Conservation (phyloP, 1,284 basidiomycete species). For the Crucibulum cyathiforme region DNA sequence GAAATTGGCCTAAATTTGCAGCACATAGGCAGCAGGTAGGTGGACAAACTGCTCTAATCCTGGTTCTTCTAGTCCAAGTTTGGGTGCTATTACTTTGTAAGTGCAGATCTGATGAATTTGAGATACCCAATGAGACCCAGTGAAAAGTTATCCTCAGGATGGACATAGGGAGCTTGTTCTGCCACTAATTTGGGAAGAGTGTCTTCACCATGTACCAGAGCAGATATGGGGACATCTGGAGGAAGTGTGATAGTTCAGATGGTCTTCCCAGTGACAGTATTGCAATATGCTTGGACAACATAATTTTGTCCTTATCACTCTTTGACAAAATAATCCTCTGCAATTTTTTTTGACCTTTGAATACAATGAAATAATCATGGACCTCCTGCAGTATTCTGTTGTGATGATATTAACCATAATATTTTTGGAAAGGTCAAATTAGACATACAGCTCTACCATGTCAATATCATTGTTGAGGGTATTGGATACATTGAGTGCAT, state of each 20-base stretch:
- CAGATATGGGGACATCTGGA: neutral
- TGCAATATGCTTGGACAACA: neutral
- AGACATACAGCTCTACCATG: too few species aligned
- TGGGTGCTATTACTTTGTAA: neutral
- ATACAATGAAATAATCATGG: too few species aligned
- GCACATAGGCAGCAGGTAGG: neutral
- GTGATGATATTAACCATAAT: too few species aligned
- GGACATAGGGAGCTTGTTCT: neutral
- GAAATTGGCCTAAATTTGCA: neutral
- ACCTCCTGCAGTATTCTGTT: too few species aligned
- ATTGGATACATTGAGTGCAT: too few species aligned
- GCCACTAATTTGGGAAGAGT: neutral
- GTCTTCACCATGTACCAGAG: neutral
- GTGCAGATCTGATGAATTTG: neutral
- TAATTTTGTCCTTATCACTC: too few species aligned
- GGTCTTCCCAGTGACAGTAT: neutral
- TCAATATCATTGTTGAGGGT: too few species aligned
- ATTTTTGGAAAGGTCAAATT: too few species aligned
- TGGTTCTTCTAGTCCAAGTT: neutral
- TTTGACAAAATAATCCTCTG: too few species aligned
- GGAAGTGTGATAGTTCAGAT: neutral
- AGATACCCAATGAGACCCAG: neutral
- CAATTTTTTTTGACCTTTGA: too few species aligned
- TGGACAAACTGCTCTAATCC: neutral
- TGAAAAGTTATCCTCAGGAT: neutral